A percentile compares a stretch with the other conserved stretches of the same genome.
Evolutionary conservation across 495 filamentous ascomycete genomes (phyloP).

Genomic region (Penicillium coffeae): DNA sequence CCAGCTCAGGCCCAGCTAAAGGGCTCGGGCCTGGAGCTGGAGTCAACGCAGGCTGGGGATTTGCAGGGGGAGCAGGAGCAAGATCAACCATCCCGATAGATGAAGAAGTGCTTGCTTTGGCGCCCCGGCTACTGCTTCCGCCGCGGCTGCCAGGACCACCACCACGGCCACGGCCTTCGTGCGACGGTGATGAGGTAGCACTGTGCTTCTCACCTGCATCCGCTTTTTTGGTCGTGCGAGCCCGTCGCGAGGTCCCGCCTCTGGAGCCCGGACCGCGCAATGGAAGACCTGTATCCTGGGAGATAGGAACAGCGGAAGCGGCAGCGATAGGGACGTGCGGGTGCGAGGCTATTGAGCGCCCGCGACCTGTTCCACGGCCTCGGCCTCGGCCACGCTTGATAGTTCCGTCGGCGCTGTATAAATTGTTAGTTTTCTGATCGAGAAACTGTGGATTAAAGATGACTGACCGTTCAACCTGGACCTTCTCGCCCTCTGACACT

Average conservation of each 20-base stretch:
- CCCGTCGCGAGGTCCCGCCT: slow-evolving; percentile 77
- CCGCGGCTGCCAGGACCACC: slow-evolving; percentile 35
- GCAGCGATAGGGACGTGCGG: slow-evolving; percentile 40
- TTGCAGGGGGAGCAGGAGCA: slow-evolving; percentile 17
- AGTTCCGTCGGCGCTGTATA: slow-evolving; percentile 64
- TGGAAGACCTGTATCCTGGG: slow-evolving; percentile 44
- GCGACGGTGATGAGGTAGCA: slow-evolving; percentile 17
- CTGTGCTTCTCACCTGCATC: slow-evolving; percentile 55
- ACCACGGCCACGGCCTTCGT: slow-evolving; percentile 26
- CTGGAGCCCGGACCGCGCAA: slow-evolving; percentile 72
- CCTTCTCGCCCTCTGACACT: slow-evolving; percentile 82
- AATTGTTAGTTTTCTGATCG: slow-evolving; percentile 22
- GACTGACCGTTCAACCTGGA: slow-evolving; percentile 69
- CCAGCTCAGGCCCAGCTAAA: slow-evolving; percentile 26
- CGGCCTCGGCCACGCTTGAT: slow-evolving; percentile 74
- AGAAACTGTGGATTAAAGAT: neutral
- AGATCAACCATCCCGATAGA: slow-evolving; percentile 25
- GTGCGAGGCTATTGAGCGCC: slow-evolving; percentile 35
- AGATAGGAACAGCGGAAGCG: slow-evolving; percentile 38
- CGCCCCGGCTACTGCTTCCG: slow-evolving; percentile 29
- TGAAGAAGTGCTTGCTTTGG: slow-evolving; percentile 17
- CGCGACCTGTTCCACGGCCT: slow-evolving; percentile 55
- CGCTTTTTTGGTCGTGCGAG: slow-evolving; percentile 74
- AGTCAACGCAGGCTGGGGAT: slow-evolving; percentile 23
- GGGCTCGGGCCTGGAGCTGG: slow-evolving; percentile 25